Evolutionary conservation across 148 eudicot genomes (phyloP).

Genomic region (Rhododendron williamsianum): DNA sequence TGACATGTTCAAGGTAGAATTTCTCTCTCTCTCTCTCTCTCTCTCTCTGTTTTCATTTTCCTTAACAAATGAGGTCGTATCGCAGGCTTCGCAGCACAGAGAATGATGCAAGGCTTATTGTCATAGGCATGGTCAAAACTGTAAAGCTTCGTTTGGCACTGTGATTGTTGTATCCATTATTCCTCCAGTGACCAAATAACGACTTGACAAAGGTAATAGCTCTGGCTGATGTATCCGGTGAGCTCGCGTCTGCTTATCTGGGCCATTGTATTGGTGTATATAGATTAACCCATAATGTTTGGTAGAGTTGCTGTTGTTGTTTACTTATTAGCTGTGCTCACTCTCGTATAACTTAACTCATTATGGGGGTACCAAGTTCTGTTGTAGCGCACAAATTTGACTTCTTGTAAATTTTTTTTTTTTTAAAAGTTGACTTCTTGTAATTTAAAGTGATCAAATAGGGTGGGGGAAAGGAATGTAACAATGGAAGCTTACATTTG

Average conservation of each 20-base stretch:
- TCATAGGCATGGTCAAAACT: conserved; percentile 12
- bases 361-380: conserved; percentile 6
- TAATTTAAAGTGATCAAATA: conserved; percentile 11
- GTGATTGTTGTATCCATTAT: not conserved
- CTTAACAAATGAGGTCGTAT: not conserved
- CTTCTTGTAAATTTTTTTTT: not conserved
- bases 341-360: not conserved
- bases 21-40: not conserved
- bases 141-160: conserved; percentile 11
- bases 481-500: not conserved
- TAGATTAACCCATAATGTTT: conserved; percentile 13
- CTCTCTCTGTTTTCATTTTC: not conserved
- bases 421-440: not conserved
- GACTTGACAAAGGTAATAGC: conserved; percentile 4
- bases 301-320: not conserved
- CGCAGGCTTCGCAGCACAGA: not conserved
- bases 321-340: not conserved
- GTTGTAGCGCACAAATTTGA: not conserved
- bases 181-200: conserved; percentile 11
- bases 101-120: not conserved
- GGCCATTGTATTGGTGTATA: conserved; percentile 16
- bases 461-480: not conserved
- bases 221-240: conserved; percentile 2
- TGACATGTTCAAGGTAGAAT: conserved; percentile 15
- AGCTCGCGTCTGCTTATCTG: conserved; percentile 5